Evolutionary conservation across 1,284 basidiomycete genomes (phyloP), one percentile per base, ranked within the genome.

Genomic region (Erythrobasidium hasegawianum): DNA sequence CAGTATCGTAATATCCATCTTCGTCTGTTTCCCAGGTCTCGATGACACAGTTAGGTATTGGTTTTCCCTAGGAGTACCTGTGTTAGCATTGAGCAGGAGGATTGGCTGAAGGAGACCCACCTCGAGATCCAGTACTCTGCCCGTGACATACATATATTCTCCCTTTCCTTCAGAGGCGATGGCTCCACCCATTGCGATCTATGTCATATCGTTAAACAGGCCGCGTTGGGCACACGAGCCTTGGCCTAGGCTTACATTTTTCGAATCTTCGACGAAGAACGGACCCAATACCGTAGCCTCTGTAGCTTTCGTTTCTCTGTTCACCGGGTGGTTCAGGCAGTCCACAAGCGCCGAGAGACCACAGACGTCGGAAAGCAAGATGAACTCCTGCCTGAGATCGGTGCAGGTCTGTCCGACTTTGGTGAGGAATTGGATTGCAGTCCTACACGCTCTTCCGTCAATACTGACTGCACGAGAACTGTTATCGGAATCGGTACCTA

Each of bases 11-110:
- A 74, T 78, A 75, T 72, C 88, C 69, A 67, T 83, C 74, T 3
- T 81, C 81, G 75, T 92, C 89, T n/a, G 89, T 86, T 78, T 92
- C 89, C 90, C 89, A 91, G 13, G 88, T 90, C 67, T 91, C 87
- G 69, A 91, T 87, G 39, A 82, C 74, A 0, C 86, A 86, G 68
- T 81, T 80, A 2, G 84, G 74, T 57, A 91, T 81, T 1, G 87
- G 86, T n/a, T 83, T 80, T 26, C 90, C 89, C 38, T 83, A 77
- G 0, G 83, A 24, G 20, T 7, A 54, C 27, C 27, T 27, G 27
- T 8, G 24, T 54, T 24, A 54, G 10, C 20, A 8, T 10, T 54
- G 20, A 54, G 27, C 16, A 4, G 24, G 9, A 20, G 5, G 9
- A 7, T 3, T 4, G 8, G 7, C 27, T 16, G n/a, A 5, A 27